Conservation (phyloP, 495 filamentous ascomycete species). For the Trichodelitschia bisporula region DNA sequence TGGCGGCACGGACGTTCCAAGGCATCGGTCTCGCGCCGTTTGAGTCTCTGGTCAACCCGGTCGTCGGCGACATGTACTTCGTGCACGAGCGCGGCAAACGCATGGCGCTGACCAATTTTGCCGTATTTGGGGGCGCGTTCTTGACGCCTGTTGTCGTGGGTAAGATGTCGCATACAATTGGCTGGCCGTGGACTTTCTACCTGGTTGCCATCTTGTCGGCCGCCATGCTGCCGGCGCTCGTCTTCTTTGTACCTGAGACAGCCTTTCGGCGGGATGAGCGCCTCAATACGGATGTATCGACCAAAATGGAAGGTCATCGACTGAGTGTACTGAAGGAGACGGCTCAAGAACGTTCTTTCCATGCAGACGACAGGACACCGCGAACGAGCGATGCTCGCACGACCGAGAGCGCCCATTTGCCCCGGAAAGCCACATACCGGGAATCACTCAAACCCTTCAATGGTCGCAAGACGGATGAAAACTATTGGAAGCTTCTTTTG, state of each 20-base stretch:
- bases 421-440: slow-evolving; percentile 23
- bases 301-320: slow-evolving; percentile 4
- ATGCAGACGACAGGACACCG: not conserved
- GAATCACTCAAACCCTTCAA: slow-evolving; percentile 47
- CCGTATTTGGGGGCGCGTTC: slow-evolving; percentile 78
- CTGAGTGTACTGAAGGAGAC: slow-evolving; percentile 1
- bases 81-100: slow-evolving; percentile 51
- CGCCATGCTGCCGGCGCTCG: slow-evolving; percentile 16
- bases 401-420: slow-evolving; percentile 1
- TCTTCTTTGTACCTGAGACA: slow-evolving; percentile 72
- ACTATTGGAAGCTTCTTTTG: slow-evolving; percentile 32
- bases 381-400: not conserved
- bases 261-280: slow-evolving; percentile 39
- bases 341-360: not conserved
- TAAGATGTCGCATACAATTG: slow-evolving; percentile 50
- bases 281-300: slow-evolving; percentile 27
- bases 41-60: slow-evolving; percentile 21
- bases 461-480: slow-evolving; percentile 48
- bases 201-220: slow-evolving; percentile 21
- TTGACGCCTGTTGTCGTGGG: slow-evolving; percentile 76
- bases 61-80: slow-evolving; percentile 14
- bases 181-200: slow-evolving; percentile 35
- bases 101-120: slow-evolving; percentile 77
- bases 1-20: slow-evolving; percentile 34
- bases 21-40: slow-evolving; percentile 21